A percentile compares a stretch with the other conserved stretches of the same genome.
phyloP scores from a whole-genome alignment of 1,139 yeast species.

The Lodderomyces jiufengensis region DNA sequence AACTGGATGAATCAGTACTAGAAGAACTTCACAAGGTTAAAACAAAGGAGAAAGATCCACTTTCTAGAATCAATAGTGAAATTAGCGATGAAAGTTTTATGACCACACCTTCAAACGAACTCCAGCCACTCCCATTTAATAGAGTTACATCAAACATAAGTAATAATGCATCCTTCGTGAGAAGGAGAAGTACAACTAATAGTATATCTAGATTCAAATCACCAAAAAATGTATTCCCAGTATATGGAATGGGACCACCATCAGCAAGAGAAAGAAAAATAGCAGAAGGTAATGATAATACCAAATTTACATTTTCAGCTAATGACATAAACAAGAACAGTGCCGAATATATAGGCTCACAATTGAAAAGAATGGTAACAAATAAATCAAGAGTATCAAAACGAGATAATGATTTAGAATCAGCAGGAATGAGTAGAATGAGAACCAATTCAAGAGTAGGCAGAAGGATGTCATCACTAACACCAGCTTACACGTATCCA shows the following conservation, averaged over 20 bases:
- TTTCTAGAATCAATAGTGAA: constrained; percentile 10
- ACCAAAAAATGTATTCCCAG: constrained; percentile 77
- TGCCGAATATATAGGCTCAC: constrained; percentile 33
- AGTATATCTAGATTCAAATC: too few relatives aligned
- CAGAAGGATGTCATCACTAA: too few relatives aligned
- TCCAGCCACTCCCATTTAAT: too few relatives aligned
- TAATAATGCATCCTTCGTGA: too few relatives aligned
- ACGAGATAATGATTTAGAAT: constrained; percentile 7
- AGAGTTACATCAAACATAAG: too few relatives aligned
- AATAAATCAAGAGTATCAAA: constrained; percentile 5
- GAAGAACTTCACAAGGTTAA: too few relatives aligned
- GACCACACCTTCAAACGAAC: constrained; percentile 3
- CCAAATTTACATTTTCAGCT: background rate
- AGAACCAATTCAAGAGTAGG: too few relatives aligned
- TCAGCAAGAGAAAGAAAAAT: constrained; percentile 51
- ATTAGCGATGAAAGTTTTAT: constrained; percentile 8
- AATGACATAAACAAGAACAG: constrained; percentile 5
- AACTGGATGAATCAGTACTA: constrained; percentile 4
- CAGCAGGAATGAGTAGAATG: too few relatives aligned
- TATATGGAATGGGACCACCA: constrained; percentile 71
- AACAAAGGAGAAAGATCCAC: too few relatives aligned
- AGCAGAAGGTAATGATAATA: constrained; percentile 33
- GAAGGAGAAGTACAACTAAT: too few relatives aligned
- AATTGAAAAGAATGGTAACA: constrained; percentile 18
- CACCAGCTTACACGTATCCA: too few relatives aligned